Evolutionary conservation across 225 moss, liverwort and hornwort genomes (phyloP), one percentile per base, ranked within the genome.

Genomic region (Thuidium tamariscinum): DNA sequence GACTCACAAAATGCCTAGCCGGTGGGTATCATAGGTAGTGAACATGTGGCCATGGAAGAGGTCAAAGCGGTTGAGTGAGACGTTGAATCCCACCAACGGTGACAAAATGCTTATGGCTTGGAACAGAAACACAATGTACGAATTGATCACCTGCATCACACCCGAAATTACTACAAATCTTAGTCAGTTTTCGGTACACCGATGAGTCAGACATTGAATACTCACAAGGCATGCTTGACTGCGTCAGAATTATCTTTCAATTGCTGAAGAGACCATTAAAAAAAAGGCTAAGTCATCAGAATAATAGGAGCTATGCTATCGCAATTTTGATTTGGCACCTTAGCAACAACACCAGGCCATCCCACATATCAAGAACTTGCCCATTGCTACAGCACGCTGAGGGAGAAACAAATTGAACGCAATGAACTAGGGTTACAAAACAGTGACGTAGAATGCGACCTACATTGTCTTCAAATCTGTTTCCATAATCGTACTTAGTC

Each of bases 1-100:
- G 66, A 93, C 96, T 95, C 84, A 96, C 95, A 99, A 85, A 86
- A 99, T 99, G 79, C 99, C 99, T 76, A 99, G 94, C 86, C 97
- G 91, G 69, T 94, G 92, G 49, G 95, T 96, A 66, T 93, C 91
- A 39, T 94, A 95, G 56, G 95, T 89, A 44, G 94, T 96, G 85
- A 99, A 99, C 93, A 97, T 95, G 84, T 99, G 97, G 70, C 99
- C 99, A 81, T 97, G 99, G 88, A 97, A 99, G 36, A 99, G 96
- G 84, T 99, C 99, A 77, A 93, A 99, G 86, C 99, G 96, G 89
- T 70, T 94, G 67, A 99, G 91, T 66, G 97, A 96, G 68, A 99
- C 92, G 87, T 97, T 93, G 87, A 99, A 93, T 57, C 96, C 97
- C 51, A 92, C 97, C 46, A 86, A 84, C 64, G 99, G 97, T 78